Evolutionary conservation across 192 early-diverging fungal genomes (phyloP), one percentile per base, ranked within the genome.

Genomic region (Coemansia sp.): DNA sequence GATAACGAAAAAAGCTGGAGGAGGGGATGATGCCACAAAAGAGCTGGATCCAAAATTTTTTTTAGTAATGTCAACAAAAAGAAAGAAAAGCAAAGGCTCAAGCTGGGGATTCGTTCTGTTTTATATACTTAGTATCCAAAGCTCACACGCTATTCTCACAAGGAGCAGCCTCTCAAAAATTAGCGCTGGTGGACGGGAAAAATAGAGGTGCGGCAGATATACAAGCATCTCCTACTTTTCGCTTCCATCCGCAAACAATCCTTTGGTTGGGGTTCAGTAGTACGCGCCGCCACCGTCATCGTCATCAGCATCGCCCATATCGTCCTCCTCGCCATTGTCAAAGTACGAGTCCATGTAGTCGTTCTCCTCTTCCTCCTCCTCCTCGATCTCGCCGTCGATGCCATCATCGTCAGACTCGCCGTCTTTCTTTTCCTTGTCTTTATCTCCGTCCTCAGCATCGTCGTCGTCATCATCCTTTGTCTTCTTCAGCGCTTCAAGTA

Each of bases 271-370:
- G 4, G 9, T 25, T 49, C 28, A 66, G 25, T 71, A 82, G 40
- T 77, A 66, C 25, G 48, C 48, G 43, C 70, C 70, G 35, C 65
- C 79, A 2, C 70, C 71, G n/a, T 73, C 79, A 33, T 77, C 80
- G 21, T 82, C 80, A 55, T 82, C 80, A 13, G 67, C 51, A 21
- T 77, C 80, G 55, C 69, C 80, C n/a, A 77, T 39, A 46, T 82
- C 80, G 56, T 82, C 80, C 7, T 67, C 80, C 23, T 82, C 80
- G 25, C 80, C 80, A 26, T 82, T 82, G 21, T 82, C 75, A 72
- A 82, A 82, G 74, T 82, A 82, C 51, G 80, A 58, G 26, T 77
- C 75, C 66, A 77, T 61, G 48, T 82, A 82, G 23, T 82, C 80
- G 48, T 82, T 77, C 26, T 57, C 80, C 21, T 77, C 74, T 30